Base-by-base conservation (phyloP, 305 asterid species). In the Coffea humblotiana region DNA sequence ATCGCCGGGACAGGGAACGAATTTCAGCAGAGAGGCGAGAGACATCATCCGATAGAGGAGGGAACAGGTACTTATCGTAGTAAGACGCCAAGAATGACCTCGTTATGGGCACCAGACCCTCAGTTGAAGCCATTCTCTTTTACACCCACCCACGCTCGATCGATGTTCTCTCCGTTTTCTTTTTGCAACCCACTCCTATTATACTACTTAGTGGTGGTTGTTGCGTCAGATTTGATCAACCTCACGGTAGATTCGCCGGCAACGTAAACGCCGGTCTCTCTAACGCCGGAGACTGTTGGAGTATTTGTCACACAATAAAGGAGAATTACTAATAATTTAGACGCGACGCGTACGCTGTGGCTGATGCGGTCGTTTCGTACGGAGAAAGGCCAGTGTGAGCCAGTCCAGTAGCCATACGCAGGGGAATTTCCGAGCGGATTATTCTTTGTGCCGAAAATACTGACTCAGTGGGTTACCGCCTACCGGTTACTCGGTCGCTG, bases 71-170 rank as follows among this genome's bases (percentile, higher is more conserved):
- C 76, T 90, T 95, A 69, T 95, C 98, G 83, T 95, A 95, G 86
- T 92, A 95, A 37, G 97, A 85, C 49, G 99, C 87, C 83, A 95
- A 83, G 74, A 88, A 95, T 40, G 92, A 90, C 89, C 97, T 91
- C 13, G 98, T 95, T 83, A 95, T 95, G 49, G 99, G 99, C 90
- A 95, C 91, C 86, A 95, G 87, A 27, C 97, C 99, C 75, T 89
- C 97, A 86, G 95, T 93, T 82, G 95, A 89, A 25, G 87, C 91
- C 98, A 94, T 94, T 81, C 84, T 79, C 54, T 2, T 6, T 49
- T 12, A 51, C 58, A 14, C 58, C 58, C 18, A 14, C 58, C 58
- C 58, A 51, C 19, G 58, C 58, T 51, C 15, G 58, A 51, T 51
- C 58, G 3, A 51, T 51, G 58, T 51, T 51, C 58, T 51, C 15